Conservation (phyloP, 208 protist species). For the Crithidia sp. region DNA sequence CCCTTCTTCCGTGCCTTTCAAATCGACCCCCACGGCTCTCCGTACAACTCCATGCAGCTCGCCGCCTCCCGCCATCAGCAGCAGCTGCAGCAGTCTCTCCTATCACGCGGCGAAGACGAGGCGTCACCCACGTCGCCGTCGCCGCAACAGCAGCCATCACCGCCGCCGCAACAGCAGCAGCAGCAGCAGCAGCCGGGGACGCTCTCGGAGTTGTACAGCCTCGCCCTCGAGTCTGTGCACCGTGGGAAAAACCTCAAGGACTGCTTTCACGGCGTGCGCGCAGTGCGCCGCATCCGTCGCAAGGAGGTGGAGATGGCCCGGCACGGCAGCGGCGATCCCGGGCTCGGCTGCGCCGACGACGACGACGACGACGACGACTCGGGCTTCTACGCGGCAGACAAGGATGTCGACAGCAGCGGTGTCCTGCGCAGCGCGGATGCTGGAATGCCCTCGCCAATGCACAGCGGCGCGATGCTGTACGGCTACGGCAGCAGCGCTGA, state of each 20-base stretch:
- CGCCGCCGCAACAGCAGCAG: neutral
- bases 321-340: neutral
- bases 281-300: conserved; percentile 50
- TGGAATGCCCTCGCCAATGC: neutral
- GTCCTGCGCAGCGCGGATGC: conserved; percentile 1
- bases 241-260: conserved; percentile 64
- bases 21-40: conserved; percentile 14
- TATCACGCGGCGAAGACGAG: no score
- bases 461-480: neutral
- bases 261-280: conserved; percentile 65
- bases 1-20: conserved; percentile 51
- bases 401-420: conserved; percentile 7
- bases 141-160: neutral
- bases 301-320: conserved; percentile 43
- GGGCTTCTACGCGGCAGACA: neutral
- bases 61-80: no score
- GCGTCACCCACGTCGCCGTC: no score
- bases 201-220: conserved; percentile 45
- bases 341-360: no score
- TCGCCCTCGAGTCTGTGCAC: conserved; percentile 47
- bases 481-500: conserved; percentile 7
- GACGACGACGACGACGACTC: neutral
- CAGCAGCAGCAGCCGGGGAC: conserved; percentile 7
- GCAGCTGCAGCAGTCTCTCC: no score
- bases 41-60: neutral